phyloP scores from a whole-genome alignment of 106 monocot genomes.

The Amphibolis antarctica region DNA sequence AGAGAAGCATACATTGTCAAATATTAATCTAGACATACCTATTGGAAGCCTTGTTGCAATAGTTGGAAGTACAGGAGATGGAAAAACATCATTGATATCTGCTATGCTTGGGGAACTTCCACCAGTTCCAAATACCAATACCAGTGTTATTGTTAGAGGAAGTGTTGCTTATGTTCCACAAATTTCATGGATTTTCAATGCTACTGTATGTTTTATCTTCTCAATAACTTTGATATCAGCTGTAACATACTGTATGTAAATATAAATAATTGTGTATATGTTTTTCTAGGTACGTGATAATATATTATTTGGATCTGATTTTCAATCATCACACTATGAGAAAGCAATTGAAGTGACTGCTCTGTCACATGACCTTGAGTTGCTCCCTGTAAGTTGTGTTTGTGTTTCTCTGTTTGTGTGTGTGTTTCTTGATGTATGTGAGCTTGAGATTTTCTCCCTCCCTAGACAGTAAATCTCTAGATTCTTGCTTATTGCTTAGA shows the following conservation, averaged over 20 bases:
- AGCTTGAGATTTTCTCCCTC: too few relatives aligned
- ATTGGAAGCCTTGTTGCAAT: slow-evolving; percentile 89
- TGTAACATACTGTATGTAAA: not conserved
- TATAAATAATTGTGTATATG: not conserved
- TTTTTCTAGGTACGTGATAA: slow-evolving; percentile 34
- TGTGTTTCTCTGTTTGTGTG: too few relatives aligned
- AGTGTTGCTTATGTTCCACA: slow-evolving; percentile 96
- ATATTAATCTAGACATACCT: slow-evolving; percentile 81
- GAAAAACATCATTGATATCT: slow-evolving; percentile 90
- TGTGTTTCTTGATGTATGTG: too few relatives aligned
- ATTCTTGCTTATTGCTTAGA: not conserved
- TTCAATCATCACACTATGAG: slow-evolving; percentile 52
- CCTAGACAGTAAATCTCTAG: too few relatives aligned
- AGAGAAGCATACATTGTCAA: slow-evolving; percentile 73
- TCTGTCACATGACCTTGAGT: slow-evolving; percentile 76
- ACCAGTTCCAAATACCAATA: slow-evolving; percentile 41
- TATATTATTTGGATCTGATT: slow-evolving; percentile 92
- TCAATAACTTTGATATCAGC: too few relatives aligned
- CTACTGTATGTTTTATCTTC: slow-evolving; percentile 41
- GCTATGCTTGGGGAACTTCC: slow-evolving; percentile 97
- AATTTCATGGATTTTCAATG: slow-evolving; percentile 99
- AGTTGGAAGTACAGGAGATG: slow-evolving; percentile 97
- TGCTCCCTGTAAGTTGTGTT: slow-evolving; percentile 59
- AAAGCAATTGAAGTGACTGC: slow-evolving; percentile 76
- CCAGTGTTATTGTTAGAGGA: slow-evolving; percentile 59